A percentile compares a stretch with the other conserved stretches of the same genome.
phyloP scores from a whole-genome alignment of 2,329 filamentous ascomycete species.

The Hymenoscyphus fructigenus region DNA sequence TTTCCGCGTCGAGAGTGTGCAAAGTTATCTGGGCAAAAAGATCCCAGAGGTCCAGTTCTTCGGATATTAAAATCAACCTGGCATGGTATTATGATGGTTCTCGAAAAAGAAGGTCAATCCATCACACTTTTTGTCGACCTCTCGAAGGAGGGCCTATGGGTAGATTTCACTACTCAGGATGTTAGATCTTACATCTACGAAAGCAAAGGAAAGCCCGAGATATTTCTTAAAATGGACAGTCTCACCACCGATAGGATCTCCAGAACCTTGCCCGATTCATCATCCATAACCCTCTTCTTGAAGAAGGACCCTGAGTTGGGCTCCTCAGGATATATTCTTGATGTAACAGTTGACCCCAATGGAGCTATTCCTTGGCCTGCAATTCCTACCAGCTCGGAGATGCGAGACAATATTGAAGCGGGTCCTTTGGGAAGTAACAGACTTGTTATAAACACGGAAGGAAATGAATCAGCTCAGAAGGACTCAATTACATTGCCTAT shows the following conservation, averaged over 20 bases:
- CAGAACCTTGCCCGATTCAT: background rate
- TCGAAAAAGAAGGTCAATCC: constrained; percentile 1
- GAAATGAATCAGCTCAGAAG: too few species aligned
- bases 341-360: background rate
- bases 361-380: background rate
- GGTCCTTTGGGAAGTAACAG: too few species aligned
- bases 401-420: too few species aligned
- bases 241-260: constrained; percentile 6
- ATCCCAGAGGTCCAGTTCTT: constrained; percentile 5
- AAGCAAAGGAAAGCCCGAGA: background rate
- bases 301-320: constrained; percentile 4
- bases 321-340: background rate
- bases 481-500: too few species aligned
- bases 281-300: background rate
- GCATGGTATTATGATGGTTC: background rate
- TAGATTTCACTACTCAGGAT: constrained; percentile 1
- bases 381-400: background rate
- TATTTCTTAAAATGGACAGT: background rate
- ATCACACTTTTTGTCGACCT: background rate
- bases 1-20: too few species aligned
- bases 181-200: too few species aligned
- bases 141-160: constrained; percentile 6
- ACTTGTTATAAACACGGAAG: too few species aligned
- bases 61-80: constrained; percentile 3
- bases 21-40: background rate